Percentiles rank a stretch among this genome's conserved stretches.
phyloP scores from a whole-genome alignment of 805 yeast genomes.

The Metschnikowia reukaufii region DNA sequence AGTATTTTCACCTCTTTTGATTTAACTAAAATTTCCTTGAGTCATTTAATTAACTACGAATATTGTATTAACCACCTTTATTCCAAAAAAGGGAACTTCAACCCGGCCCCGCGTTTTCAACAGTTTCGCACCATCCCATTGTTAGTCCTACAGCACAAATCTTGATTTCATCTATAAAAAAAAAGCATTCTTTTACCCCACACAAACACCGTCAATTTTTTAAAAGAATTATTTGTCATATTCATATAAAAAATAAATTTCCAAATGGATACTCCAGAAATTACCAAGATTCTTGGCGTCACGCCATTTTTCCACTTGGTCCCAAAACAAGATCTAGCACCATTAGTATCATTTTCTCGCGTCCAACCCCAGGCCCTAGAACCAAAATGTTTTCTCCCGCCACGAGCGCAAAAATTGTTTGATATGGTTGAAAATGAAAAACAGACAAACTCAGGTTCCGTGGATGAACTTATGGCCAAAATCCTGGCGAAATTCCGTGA shows the following conservation, averaged over 20 bases:
- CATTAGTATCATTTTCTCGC: slow-evolving; percentile 15
- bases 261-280: slow-evolving; percentile 7
- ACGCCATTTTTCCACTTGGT: slow-evolving; percentile 17
- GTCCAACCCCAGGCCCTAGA: slow-evolving; percentile 10
- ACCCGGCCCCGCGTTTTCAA: not conserved
- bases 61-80: too few relatives aligned
- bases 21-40: too few relatives aligned
- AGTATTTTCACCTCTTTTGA: too few relatives aligned
- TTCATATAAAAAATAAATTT: too few relatives aligned
- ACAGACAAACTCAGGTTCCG: slow-evolving; percentile 15
- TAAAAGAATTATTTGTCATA: too few relatives aligned
- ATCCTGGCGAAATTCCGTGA: slow-evolving; percentile 22
- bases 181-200: too few relatives aligned
- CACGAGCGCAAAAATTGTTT: slow-evolving; percentile 5
- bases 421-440: slow-evolving; percentile 5
- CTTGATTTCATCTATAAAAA: too few relatives aligned
- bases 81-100: too few relatives aligned
- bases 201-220: not conserved
- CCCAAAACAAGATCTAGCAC: slow-evolving; percentile 20
- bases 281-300: slow-evolving; percentile 17
- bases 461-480: slow-evolving; percentile 11
- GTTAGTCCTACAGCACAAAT: not conserved
- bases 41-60: too few relatives aligned
- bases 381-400: slow-evolving; percentile 9
- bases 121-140: not conserved